phyloP scores from a whole-genome alignment of 768 basidiomycete genomes.

The Auriculariales sp. region DNA sequence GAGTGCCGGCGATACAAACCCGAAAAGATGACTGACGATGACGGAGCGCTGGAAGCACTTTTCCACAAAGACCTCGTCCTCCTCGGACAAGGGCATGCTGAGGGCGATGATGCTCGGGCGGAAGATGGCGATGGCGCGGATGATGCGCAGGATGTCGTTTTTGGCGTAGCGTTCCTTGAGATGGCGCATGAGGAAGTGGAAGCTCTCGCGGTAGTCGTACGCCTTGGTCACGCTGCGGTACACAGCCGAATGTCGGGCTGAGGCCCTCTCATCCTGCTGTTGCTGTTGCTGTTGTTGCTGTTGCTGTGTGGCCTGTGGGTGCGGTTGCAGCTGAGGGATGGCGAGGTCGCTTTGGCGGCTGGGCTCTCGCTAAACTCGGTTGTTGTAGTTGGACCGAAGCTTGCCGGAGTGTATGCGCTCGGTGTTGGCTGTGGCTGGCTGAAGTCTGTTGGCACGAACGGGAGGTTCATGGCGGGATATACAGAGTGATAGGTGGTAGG shows the following conservation, averaged over 20 bases:
- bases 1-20: background rate
- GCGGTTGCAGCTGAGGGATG: too few relatives aligned
- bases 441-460: too few relatives aligned
- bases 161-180: constrained; percentile 83
- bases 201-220: constrained; percentile 93
- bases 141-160: constrained; percentile 87
- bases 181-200: constrained; percentile 93
- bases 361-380: too few relatives aligned
- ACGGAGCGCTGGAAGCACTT: constrained; percentile 89
- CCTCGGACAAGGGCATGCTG: constrained; percentile 93
- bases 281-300: constrained; percentile 4
- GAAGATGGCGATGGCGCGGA: constrained; percentile 87
- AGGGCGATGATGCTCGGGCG: constrained; percentile 93
- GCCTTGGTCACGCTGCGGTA: constrained; percentile 55
- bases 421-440: too few relatives aligned
- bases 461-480: too few relatives aligned
- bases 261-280: background rate
- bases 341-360: too few relatives aligned
- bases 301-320: background rate
- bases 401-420: too few relatives aligned
- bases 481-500: too few relatives aligned
- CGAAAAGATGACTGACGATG: constrained; percentile 36
- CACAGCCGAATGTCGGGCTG: constrained; percentile 23
- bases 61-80: constrained; percentile 94
- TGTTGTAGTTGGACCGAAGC: too few relatives aligned